Evolutionary conservation across 352 stramenopile species (phyloP).

Genomic region (Blastocystis sp.): DNA sequence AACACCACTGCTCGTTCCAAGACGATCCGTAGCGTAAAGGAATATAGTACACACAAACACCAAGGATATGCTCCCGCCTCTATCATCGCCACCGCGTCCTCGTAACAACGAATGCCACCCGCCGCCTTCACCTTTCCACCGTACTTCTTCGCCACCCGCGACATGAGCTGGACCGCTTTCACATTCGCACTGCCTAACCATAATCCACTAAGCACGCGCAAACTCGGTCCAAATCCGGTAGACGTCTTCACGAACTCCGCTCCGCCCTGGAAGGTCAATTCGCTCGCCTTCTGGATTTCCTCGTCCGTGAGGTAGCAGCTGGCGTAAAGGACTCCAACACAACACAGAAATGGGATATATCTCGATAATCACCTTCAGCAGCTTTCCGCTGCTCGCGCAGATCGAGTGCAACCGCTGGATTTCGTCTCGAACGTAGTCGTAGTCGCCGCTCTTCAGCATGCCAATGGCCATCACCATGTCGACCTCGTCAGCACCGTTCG

Average conservation of each 20-base stretch:
- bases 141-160: conserved; percentile 78
- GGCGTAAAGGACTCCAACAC: not conserved
- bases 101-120: conserved; percentile 81
- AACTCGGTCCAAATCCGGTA: conserved; percentile 83
- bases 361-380: conserved; percentile 86
- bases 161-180: conserved; percentile 83
- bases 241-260: conserved; percentile 87
- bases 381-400: conserved; percentile 79
- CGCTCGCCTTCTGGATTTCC: conserved; percentile 81
- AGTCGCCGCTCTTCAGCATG: conserved; percentile 79
- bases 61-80: conserved; percentile 78
- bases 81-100: conserved; percentile 82
- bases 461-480: conserved; percentile 86
- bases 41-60: not conserved
- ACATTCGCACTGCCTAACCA: conserved; percentile 79
- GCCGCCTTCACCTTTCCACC: conserved; percentile 84
- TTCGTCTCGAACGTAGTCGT: conserved; percentile 82
- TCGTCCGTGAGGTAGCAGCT: conserved; percentile 78
- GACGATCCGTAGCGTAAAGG: conserved; percentile 26
- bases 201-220: too few species aligned
- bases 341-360: conserved; percentile 43
- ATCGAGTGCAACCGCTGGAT: conserved; percentile 79
- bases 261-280: conserved; percentile 80
- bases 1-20: conserved; percentile 57
- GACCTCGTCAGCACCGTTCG: conserved; percentile 83